Base-by-base conservation (phyloP, 2,329 filamentous ascomycete species). In the Botrytis sinoallii region DNA sequence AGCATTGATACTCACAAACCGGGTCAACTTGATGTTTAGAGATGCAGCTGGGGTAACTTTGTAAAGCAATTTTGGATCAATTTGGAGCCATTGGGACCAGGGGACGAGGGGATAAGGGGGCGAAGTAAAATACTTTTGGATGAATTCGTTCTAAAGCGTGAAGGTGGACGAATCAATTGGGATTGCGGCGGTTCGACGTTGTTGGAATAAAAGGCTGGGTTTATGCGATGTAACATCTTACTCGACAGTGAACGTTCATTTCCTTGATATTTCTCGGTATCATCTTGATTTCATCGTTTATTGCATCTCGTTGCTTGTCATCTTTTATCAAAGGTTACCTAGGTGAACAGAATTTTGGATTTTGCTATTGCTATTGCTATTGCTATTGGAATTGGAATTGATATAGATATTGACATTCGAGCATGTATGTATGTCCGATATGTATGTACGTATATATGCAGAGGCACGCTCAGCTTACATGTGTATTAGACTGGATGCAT, bases 161-260 rank as follows among this genome's bases (percentile, higher is more conserved):
- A 57, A 42, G 29, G n/a, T 65, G 42, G n/a, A 71, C 59, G 42
- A 64, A 64, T 64, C 65, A 44, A 52, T 68, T 52, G 63, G 64
- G 44, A 52, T 22, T 55, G 22, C 48, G 64, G 40, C 61, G n/a
- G 48, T 12, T 72, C 46, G 46, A 44, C 44, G 67, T 38, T 60
- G 55, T 44, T 67, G 63, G 48, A 60, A 67, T 38, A 71, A 48
- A 48, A 40, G 63, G 71, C 63, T 72, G 63, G 71, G 71, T 40
- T n/a, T 32, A 69, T 72, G 71, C 71, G n/a, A 68, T 72, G 71
- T 72, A 72, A 72, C 71, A 68, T 72, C 5, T 42, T 44, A 67
- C 38, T 71, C 42, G 35, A 52, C 59, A n/a, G 65, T 44, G 40
- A 5, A n/a, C 35, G 55, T 67, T 44, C 35, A 59, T 66, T 66